Evolutionary conservation across 2,329 filamentous ascomycete species (phyloP).

Genomic region (Talaromyces islandicus): DNA sequence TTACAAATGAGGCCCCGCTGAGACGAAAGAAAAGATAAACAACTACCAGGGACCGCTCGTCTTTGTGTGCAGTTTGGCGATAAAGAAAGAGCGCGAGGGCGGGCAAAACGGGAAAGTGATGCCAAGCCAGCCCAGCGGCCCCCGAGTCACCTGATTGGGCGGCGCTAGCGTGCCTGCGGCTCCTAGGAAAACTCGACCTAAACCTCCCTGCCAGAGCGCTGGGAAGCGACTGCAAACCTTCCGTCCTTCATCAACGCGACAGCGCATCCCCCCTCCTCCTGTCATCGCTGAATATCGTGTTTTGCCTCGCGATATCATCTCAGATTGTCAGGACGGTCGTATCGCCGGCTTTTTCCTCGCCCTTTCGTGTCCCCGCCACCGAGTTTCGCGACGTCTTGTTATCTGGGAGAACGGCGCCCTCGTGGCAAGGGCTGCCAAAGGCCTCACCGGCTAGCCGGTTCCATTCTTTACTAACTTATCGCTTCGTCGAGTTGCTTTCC

Average conservation of each 20-base stretch:
- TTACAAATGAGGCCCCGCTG: not conserved
- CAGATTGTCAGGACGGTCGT: slow-evolving; percentile 20
- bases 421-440: slow-evolving; percentile 44
- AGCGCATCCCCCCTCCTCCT: slow-evolving; percentile 24
- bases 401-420: slow-evolving; percentile 39
- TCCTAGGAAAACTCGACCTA: slow-evolving; percentile 27
- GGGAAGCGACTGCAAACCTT: slow-evolving; percentile 35
- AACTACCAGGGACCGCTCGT: not conserved
- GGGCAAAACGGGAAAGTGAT: not conserved
- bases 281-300: slow-evolving; percentile 35
- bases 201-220: slow-evolving; percentile 35
- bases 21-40: not conserved
- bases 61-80: not conserved
- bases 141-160: slow-evolving; percentile 1
- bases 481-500: not conserved
- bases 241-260: slow-evolving; percentile 36
- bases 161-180: slow-evolving; percentile 10
- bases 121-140: not conserved
- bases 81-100: not conserved
- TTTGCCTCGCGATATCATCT: slow-evolving; percentile 36
- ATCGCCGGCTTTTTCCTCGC: slow-evolving; percentile 21
- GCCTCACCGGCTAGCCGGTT: slow-evolving; percentile 38
- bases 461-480: slow-evolving; percentile 23
- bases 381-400: slow-evolving; percentile 31
- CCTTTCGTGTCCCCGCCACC: slow-evolving; percentile 16